Percentiles rank a stretch among this genome's conserved stretches.
Conservation (phyloP, 2,329 filamentous ascomycete species). For the Pseudocercospora macadamiae region DNA sequence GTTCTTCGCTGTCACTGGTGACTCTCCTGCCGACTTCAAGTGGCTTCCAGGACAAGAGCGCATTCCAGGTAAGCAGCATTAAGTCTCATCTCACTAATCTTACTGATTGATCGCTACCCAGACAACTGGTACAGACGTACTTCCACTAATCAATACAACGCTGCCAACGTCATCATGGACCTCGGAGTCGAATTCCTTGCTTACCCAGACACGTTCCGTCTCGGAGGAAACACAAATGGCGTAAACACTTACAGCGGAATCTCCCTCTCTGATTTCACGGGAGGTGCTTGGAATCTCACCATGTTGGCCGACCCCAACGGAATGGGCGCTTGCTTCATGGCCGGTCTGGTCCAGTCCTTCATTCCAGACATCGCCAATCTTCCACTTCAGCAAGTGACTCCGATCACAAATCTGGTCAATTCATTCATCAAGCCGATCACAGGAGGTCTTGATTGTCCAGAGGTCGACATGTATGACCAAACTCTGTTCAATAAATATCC, state of each 20-base stretch:
- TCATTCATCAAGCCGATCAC: constrained; percentile 15
- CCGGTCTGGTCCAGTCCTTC: constrained; percentile 4
- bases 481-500: too few species aligned
- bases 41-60: constrained; percentile 27
- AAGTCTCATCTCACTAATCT: too few species aligned
- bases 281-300: constrained; percentile 45
- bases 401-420: constrained; percentile 20
- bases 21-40: constrained; percentile 19
- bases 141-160: constrained; percentile 18
- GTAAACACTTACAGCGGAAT: constrained; percentile 40
- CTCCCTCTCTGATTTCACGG: constrained; percentile 40
- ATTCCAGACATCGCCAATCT: constrained; percentile 31
- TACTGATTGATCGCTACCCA: too few species aligned
- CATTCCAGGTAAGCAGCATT: constrained; percentile 28
- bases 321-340: constrained; percentile 17
- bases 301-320: constrained; percentile 9
- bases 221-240: constrained; percentile 40
- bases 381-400: constrained; percentile 5
- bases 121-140: constrained; percentile 29
- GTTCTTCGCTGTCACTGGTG: constrained; percentile 29
- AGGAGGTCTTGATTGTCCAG: constrained; percentile 13
- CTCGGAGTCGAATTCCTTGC: constrained; percentile 14
- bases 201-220: constrained; percentile 19
- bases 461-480: too few species aligned
- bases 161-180: constrained; percentile 21